phyloP scores from a whole-genome alignment of 2,329 filamentous ascomycete species.

The Colletotrichum nymphaeae region DNA sequence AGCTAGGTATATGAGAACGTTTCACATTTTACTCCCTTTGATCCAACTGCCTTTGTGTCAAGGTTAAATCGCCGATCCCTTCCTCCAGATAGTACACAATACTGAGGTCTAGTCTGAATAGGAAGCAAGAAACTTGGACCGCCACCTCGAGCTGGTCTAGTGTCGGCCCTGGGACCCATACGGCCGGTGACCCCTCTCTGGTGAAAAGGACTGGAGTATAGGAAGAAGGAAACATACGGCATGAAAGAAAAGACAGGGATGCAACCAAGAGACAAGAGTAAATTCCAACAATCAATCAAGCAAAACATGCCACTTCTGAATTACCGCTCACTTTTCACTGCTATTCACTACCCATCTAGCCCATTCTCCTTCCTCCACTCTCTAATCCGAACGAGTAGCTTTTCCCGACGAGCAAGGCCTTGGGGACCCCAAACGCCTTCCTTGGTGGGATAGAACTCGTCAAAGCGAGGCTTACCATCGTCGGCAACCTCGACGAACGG shows the following conservation, averaged over 20 bases:
- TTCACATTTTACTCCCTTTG: neutral
- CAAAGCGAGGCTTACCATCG: conserved; percentile 50
- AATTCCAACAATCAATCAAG: neutral
- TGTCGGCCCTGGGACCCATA: neutral
- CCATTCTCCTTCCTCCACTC: conserved; percentile 17
- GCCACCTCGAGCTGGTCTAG: neutral
- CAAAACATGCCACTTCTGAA: neutral
- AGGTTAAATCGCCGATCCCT: neutral
- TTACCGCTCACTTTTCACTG: neutral
- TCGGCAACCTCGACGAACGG: conserved; percentile 51
- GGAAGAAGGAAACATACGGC: neutral
- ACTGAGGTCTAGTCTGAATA: neutral
- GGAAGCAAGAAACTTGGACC: neutral
- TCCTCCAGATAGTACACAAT: neutral
- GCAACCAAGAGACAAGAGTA: neutral
- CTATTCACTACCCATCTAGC: neutral
- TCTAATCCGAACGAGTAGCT: conserved; percentile 38
- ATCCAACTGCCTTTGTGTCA: neutral
- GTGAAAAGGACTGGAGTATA: neutral
- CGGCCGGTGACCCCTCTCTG: neutral
- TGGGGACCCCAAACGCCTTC: conserved; percentile 47
- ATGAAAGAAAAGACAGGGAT: neutral
- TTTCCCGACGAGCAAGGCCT: conserved; percentile 43
- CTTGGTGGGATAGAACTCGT: conserved; percentile 48
- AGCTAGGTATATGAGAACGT: neutral